Percentiles rank a stretch among this genome's conserved stretches.
These are phyloP conservation scores for Globisporangium carolinianum DNA, from an alignment of 352 stramenopile genomes.

Conservation along the genomic window DNA sequence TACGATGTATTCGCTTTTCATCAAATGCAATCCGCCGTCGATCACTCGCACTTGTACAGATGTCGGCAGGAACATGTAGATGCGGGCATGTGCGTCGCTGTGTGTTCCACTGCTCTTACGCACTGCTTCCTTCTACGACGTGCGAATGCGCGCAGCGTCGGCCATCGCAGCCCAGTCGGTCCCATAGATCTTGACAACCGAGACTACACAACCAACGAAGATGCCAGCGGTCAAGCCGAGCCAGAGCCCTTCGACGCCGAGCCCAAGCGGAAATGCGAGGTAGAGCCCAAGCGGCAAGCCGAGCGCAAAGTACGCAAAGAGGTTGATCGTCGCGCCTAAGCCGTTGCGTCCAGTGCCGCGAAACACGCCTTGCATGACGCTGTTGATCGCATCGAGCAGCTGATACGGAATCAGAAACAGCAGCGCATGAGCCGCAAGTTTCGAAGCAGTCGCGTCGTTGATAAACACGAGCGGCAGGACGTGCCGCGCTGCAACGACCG, in stretches of 20 bases:
- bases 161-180: slow-evolving; percentile 56
- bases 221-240: slow-evolving; percentile 54
- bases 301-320: slow-evolving; percentile 67
- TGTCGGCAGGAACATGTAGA: too few species aligned
- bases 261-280: slow-evolving; percentile 50
- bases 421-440: slow-evolving; percentile 36
- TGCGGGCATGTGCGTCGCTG: too few species aligned
- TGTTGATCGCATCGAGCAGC: slow-evolving; percentile 62
- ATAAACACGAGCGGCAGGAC: slow-evolving; percentile 61
- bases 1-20: too few species aligned
- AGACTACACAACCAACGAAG: slow-evolving; percentile 43
- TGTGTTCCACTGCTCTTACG: too few species aligned
- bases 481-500: slow-evolving; percentile 38
- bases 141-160: slow-evolving; percentile 40
- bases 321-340: slow-evolving; percentile 52
- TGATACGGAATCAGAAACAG: slow-evolving; percentile 64
- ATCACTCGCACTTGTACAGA: too few species aligned
- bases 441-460: slow-evolving; percentile 52
- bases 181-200: slow-evolving; percentile 49
- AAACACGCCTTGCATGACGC: slow-evolving; percentile 71
- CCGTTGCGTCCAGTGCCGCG: slow-evolving; percentile 52
- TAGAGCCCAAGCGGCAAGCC: slow-evolving; percentile 53
- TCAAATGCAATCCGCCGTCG: too few species aligned
- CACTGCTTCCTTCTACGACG: slow-evolving; percentile 1
- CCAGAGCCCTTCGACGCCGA: slow-evolving; percentile 71